Percentiles rank a stretch among this genome's conserved stretches.
These are phyloP conservation scores for Cordyceps cateniannulata DNA, from an alignment of 2,329 filamentous ascomycete genomes.

Conservation along the genomic window DNA sequence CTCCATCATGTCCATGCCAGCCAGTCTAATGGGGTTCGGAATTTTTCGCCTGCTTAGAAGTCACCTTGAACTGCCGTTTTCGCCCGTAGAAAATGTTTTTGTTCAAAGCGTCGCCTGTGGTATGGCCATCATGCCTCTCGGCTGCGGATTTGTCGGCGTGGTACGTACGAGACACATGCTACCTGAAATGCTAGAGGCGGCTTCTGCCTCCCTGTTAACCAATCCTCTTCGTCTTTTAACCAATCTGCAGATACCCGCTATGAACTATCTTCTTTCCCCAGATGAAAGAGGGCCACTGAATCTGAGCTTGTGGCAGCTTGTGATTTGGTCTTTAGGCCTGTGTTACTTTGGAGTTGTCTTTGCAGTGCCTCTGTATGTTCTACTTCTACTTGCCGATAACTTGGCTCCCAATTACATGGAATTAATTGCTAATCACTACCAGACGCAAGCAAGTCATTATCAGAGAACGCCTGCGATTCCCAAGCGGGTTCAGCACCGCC, in stretches of 20 bases:
- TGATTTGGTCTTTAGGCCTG: slow-evolving; percentile 85
- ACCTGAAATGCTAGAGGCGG: too few species aligned
- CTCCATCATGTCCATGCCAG: slow-evolving; percentile 93
- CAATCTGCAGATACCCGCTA: slow-evolving; percentile 60
- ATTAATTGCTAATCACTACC: neutral
- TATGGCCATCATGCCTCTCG: slow-evolving; percentile 94
- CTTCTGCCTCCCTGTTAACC: neutral
- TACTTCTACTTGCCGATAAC: neutral
- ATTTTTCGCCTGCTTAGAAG: slow-evolving; percentile 77
- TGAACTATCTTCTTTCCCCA: slow-evolving; percentile 74
- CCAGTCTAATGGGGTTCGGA: slow-evolving; percentile 87
- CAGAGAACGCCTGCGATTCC: slow-evolving; percentile 85
- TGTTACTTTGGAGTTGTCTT: slow-evolving; percentile 98
- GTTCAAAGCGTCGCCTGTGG: slow-evolving; percentile 93
- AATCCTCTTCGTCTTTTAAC: neutral
- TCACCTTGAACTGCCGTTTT: slow-evolving; percentile 74
- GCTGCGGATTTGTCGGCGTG: slow-evolving; percentile 92
- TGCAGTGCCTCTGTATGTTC: slow-evolving; percentile 71
- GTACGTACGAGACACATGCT: slow-evolving; percentile 32
- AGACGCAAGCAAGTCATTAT: slow-evolving; percentile 85
- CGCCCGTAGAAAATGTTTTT: slow-evolving; percentile 91
- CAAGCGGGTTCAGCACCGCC: slow-evolving; percentile 90
- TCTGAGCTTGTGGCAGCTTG: slow-evolving; percentile 67
- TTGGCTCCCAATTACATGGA: neutral
- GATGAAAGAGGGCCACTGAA: slow-evolving; percentile 74